These are phyloP conservation scores for Mucor irregularis DNA, from an alignment of 371 early-diverging fungal species.

Conservation along the genomic window DNA sequence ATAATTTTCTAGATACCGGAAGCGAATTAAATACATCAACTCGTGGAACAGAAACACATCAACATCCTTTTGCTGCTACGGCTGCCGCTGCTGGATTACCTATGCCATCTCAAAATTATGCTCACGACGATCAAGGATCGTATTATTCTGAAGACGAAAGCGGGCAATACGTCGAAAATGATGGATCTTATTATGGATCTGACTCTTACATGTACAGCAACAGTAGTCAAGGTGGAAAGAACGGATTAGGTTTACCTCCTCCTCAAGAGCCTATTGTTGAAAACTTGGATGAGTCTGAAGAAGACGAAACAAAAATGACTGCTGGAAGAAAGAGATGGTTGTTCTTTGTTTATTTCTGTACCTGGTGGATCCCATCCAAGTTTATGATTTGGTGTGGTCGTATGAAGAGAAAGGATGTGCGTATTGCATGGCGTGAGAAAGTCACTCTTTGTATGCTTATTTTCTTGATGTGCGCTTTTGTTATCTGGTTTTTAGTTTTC, in stretches of 20 bases:
- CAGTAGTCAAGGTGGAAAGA: background rate
- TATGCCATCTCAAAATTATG: constrained; percentile 25
- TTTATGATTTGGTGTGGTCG: constrained; percentile 68
- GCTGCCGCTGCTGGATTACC: constrained; percentile 40
- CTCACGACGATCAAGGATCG: constrained; percentile 62
- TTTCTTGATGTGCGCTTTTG: constrained; percentile 71
- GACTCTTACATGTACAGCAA: constrained; percentile 23
- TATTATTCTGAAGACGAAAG: constrained; percentile 71
- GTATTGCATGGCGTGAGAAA: constrained; percentile 97
- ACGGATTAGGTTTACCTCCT: constrained; percentile 10
- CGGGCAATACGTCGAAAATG: constrained; percentile 26
- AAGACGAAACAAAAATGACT: constrained; percentile 46
- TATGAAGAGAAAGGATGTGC: constrained; percentile 82
- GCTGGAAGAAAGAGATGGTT: constrained; percentile 76
- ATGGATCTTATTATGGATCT: constrained; percentile 29
- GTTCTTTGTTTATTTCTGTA: constrained; percentile 76
- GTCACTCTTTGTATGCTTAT: constrained; percentile 90
- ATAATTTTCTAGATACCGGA: background rate
- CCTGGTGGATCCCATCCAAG: constrained; percentile 86
- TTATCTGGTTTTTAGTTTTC: constrained; percentile 90
- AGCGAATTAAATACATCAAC: background rate
- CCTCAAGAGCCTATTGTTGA: constrained; percentile 19
- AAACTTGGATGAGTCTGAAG: constrained; percentile 48
- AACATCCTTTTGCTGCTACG: constrained; percentile 25
- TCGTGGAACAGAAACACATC: background rate